Conservation (phyloP, 352 stramenopile genomes). For the Thalassiosira livingstoniorum region DNA sequence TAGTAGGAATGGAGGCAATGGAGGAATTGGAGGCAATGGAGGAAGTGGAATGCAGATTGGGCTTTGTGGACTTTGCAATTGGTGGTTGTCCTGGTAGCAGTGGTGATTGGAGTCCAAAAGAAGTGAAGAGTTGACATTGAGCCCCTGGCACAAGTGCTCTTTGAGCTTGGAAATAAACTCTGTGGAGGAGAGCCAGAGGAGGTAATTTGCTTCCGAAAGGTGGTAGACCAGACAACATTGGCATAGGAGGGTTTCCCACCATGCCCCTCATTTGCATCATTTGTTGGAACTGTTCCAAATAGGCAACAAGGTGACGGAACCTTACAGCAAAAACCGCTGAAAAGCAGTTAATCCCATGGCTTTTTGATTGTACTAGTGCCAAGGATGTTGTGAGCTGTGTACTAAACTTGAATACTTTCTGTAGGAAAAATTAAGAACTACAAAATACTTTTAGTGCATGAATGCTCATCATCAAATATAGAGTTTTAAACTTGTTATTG, state of each 20-base stretch:
- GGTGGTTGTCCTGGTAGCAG: not conserved
- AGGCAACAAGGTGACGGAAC: constrained; percentile 78
- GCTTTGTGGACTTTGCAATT: too few species aligned
- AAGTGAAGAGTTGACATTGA: constrained; percentile 54
- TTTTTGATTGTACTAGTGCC: too few species aligned
- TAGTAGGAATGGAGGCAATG: constrained; percentile 39
- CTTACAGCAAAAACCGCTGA: constrained; percentile 77
- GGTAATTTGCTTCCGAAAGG: constrained; percentile 64
- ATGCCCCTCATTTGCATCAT: not conserved
- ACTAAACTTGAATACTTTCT: too few species aligned
- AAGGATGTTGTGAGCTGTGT: too few species aligned
- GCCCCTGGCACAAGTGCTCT: constrained; percentile 50
- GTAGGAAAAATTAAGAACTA: too few species aligned
- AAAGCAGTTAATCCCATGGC: constrained; percentile 68
- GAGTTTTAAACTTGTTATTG: too few species aligned
- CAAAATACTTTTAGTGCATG: too few species aligned
- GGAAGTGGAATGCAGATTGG: too few species aligned
- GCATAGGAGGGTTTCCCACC: constrained; percentile 63
- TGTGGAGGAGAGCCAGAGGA: constrained; percentile 47
- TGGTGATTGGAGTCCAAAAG: constrained; percentile 16
- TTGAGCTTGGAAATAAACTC: constrained; percentile 54
- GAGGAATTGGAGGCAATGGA: too few species aligned
- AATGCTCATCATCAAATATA: too few species aligned
- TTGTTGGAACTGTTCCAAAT: constrained; percentile 59
- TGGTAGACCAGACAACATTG: constrained; percentile 84